Base-by-base conservation (phyloP, 208 protist species). In the Crithidia brevicula region DNA sequence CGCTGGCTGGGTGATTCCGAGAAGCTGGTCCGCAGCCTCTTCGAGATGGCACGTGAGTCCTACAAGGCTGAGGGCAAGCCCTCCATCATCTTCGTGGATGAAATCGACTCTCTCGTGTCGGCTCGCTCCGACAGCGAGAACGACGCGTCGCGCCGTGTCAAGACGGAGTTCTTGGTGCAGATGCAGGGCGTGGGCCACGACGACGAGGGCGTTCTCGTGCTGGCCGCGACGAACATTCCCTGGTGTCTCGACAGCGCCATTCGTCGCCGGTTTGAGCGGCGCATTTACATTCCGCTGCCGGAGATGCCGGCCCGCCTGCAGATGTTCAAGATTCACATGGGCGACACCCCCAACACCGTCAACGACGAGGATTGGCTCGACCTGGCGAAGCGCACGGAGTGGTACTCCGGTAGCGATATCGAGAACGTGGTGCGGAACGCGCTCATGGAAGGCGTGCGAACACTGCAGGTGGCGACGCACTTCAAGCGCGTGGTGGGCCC, bases 131-230 rank as follows among this genome's bases (percentile, higher is more conserved):
- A 97, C 52, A 82, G 79, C 52, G 93, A 97, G 61, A 94, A 97
- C 51, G 93, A 97, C 46, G 89, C 89, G 6, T 92, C 98, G 7
- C 83, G 98, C 28, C 89, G 98, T 54, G 96, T 99, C 47, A 99
- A 99, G 79, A 99, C 98, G 18, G 99, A 99, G 86, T 99, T 99
- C 68, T 85, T 99, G 3, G 98, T 99, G 10, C 98, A 99, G 81
- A 92, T 97, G 88, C 88, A 97, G 43, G 93, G 92, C 45, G 95
- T 94, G 5, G 89, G 91, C 38, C 63, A 92, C 68, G 82, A 92
- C 18, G 86, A 93, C 42, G 89, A 97, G 51, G 84, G 88, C 10
- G 89, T 98, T 45, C 80, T 98, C 11, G 92, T 98, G 65, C 77
- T 98, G 0, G 95, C 89, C 15, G 95, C 95, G 4, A 97, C 92